These are phyloP conservation scores for Aspergillus fischeri DNA, from an alignment of 2,329 filamentous ascomycete species.

Conservation along the genomic window DNA sequence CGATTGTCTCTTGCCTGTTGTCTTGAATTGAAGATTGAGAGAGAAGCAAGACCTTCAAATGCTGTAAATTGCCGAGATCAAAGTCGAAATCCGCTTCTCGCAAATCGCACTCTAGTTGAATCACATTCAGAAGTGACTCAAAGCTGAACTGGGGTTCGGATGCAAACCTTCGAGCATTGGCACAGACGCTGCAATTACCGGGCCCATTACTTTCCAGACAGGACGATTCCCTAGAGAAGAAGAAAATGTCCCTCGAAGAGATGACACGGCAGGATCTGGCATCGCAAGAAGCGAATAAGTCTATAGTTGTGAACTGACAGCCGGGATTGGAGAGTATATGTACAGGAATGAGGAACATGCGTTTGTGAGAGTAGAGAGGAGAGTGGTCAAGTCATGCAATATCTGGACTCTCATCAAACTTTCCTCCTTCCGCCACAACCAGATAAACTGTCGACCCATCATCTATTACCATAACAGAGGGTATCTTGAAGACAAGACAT, in stretches of 20 bases:
- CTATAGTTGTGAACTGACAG: not conserved
- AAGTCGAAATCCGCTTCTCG: constrained; percentile 20
- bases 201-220: constrained; percentile 31
- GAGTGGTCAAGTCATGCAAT: not conserved
- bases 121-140: not conserved
- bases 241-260: constrained; percentile 30
- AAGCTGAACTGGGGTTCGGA: not conserved
- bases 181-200: constrained; percentile 12
- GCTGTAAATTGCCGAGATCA: not conserved
- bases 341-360: not conserved
- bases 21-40: constrained; percentile 14
- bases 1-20: constrained; percentile 12
- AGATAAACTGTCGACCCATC: not conserved
- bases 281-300: not conserved
- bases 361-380: not conserved
- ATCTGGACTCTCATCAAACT: not conserved
- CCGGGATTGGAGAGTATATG: not conserved
- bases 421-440: not conserved
- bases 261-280: not conserved
- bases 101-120: constrained; percentile 11
- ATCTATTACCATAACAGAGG: not conserved
- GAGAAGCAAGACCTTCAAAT: constrained; percentile 20
- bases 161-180: constrained; percentile 19
- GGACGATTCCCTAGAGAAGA: constrained; percentile 36
- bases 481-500: not conserved